Evolutionary conservation across 805 yeast species (phyloP).

Genomic region (Yarrowia porcina): DNA sequence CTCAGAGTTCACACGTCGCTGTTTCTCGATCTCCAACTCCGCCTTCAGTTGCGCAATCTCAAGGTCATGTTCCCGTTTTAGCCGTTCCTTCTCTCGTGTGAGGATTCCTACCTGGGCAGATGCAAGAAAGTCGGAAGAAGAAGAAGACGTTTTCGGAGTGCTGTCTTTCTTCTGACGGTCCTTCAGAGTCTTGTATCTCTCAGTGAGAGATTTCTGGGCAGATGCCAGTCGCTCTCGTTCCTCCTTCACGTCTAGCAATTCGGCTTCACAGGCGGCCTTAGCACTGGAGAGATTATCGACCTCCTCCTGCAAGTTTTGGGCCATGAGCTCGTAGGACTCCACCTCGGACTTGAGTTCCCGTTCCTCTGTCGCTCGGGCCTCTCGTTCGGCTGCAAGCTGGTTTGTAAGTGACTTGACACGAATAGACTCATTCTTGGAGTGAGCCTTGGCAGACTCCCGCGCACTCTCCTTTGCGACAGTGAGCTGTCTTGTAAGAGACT

Average conservation of each 20-base stretch:
- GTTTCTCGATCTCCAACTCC: background rate
- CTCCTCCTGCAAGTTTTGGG: background rate
- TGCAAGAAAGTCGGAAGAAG: background rate
- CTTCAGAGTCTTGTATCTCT: background rate
- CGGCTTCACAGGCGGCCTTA: background rate
- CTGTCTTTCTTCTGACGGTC: background rate
- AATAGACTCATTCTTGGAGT: background rate
- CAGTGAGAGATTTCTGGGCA: background rate
- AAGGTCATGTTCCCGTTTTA: background rate
- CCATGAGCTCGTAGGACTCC: background rate
- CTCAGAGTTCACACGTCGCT: background rate
- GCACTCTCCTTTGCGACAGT: background rate
- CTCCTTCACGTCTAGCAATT: background rate
- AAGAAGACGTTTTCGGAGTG: background rate
- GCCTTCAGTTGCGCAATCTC: background rate
- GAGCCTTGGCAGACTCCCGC: background rate
- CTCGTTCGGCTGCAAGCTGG: background rate
- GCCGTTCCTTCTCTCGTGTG: background rate
- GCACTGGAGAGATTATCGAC: background rate
- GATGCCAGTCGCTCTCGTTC: background rate
- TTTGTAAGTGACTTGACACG: background rate
- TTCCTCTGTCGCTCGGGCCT: background rate
- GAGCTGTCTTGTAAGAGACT: background rate
- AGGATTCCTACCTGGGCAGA: background rate
- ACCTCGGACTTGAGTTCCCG: background rate